Percentiles rank a stretch among this genome's conserved stretches.
phyloP scores from a whole-genome alignment of 225 moss, liverwort and hornwort species.

The Marchantia paleacea region DNA sequence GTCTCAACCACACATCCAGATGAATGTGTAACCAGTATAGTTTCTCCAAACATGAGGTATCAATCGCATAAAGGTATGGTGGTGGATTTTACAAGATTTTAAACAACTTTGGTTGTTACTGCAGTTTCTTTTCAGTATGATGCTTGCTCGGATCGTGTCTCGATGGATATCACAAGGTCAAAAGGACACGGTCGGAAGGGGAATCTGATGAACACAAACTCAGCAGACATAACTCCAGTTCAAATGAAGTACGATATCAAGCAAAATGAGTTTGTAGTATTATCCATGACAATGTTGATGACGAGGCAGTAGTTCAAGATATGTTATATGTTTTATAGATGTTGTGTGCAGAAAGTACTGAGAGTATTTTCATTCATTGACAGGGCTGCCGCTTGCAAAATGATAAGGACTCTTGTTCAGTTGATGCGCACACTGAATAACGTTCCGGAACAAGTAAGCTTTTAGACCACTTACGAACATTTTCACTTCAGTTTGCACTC shows the following conservation, averaged over 20 bases:
- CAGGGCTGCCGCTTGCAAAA: conserved; percentile 66
- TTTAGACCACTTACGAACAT: background rate
- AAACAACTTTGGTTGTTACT: background rate
- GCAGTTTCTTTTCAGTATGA: conserved; percentile 67
- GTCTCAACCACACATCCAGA: too few relatives aligned
- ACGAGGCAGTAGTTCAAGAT: background rate
- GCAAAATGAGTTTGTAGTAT: background rate
- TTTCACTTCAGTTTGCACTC: too few relatives aligned
- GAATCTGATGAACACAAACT: conserved; percentile 26
- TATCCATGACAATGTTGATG: background rate
- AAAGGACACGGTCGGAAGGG: conserved; percentile 26
- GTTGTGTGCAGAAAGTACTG: background rate
- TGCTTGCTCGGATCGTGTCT: conserved; percentile 32
- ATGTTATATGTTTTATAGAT: background rate
- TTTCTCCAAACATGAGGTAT: too few relatives aligned
- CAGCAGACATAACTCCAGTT: conserved; percentile 33
- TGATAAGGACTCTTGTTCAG: conserved; percentile 69
- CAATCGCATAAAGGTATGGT: too few relatives aligned
- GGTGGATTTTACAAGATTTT: too few relatives aligned
- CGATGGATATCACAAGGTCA: conserved; percentile 53
- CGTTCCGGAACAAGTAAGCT: conserved; percentile 44
- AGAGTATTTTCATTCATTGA: background rate
- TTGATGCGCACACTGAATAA: conserved; percentile 56
- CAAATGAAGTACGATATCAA: conserved; percentile 57
- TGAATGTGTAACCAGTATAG: too few relatives aligned